Percentiles rank a stretch among this genome's conserved stretches.
Conservation (phyloP, 257 asterid species). For the Solanum virginianum region DNA sequence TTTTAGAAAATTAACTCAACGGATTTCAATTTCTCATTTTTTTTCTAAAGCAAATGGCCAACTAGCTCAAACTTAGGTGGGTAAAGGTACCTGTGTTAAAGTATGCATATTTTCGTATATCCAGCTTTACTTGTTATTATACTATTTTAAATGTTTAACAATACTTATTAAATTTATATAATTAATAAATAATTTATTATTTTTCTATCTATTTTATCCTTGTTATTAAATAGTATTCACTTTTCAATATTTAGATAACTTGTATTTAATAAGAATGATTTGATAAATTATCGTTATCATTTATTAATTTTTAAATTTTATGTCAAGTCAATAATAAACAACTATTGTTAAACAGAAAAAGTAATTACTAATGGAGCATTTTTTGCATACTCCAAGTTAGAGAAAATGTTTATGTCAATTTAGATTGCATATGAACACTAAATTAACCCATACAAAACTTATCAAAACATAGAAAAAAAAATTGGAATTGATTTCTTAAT, state of each 20-base stretch:
- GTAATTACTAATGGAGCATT: background rate
- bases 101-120: background rate
- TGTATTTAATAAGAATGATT: too few relatives aligned
- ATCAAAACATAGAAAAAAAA: background rate
- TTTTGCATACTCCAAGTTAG: background rate
- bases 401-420: background rate
- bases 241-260: too few relatives aligned
- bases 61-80: background rate
- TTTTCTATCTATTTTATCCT: too few relatives aligned
- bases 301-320: too few relatives aligned
- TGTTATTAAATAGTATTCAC: too few relatives aligned
- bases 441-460: background rate
- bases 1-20: background rate
- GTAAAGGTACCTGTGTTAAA: background rate
- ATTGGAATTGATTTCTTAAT: background rate
- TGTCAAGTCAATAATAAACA: too few relatives aligned
- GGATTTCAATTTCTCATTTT: background rate
- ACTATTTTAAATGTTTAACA: too few relatives aligned
- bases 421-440: background rate
- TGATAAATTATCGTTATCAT: too few relatives aligned
- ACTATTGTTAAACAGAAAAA: too few relatives aligned
- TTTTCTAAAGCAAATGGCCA: background rate
- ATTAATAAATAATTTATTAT: too few relatives aligned
- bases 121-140: too few relatives aligned
- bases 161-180: too few relatives aligned